Evolutionary conservation across 2,329 filamentous ascomycete species (phyloP).

Genomic region (Elsinoe ampelina): DNA sequence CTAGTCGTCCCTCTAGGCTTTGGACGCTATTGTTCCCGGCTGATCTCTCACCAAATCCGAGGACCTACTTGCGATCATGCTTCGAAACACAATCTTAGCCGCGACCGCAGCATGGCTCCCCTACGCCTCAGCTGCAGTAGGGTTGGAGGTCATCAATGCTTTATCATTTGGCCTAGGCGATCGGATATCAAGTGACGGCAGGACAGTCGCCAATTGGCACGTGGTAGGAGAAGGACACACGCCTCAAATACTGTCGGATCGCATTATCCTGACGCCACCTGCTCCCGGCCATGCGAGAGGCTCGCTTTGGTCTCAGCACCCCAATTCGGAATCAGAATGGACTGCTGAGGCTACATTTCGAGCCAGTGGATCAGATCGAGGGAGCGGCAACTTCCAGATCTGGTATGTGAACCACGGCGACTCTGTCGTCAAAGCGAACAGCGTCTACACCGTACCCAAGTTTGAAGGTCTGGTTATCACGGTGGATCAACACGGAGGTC

Average conservation of each 20-base stretch:
- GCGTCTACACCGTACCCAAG: conserved; percentile 71
- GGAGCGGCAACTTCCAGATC: conserved; percentile 81
- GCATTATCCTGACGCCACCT: conserved; percentile 81
- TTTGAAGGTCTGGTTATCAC: conserved; percentile 90
- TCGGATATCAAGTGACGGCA: conserved; percentile 56
- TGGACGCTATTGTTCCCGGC: too few relatives aligned
- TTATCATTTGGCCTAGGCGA: conserved; percentile 67
- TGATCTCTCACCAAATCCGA: too few relatives aligned
- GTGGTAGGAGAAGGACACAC: conserved; percentile 46
- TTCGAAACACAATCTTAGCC: conserved; percentile 1
- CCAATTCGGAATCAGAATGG: conserved; percentile 50
- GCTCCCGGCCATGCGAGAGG: conserved; percentile 78
- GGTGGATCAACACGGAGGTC: conserved; percentile 71
- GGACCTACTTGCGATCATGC: not conserved
- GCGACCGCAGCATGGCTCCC: conserved; percentile 20
- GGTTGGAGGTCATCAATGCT: conserved; percentile 22
- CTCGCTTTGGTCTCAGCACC: conserved; percentile 67
- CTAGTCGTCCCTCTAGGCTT: too few relatives aligned
- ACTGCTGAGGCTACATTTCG: conserved; percentile 78
- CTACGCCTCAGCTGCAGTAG: conserved; percentile 20
- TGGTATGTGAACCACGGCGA: conserved; percentile 70
- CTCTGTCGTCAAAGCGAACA: conserved; percentile 56
- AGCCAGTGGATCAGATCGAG: conserved; percentile 73
- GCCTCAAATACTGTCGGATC: conserved; percentile 67
- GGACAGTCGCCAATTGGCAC: conserved; percentile 47